Base-by-base conservation (phyloP, 345 rosid species). In the Euphorbia lathyris region DNA sequence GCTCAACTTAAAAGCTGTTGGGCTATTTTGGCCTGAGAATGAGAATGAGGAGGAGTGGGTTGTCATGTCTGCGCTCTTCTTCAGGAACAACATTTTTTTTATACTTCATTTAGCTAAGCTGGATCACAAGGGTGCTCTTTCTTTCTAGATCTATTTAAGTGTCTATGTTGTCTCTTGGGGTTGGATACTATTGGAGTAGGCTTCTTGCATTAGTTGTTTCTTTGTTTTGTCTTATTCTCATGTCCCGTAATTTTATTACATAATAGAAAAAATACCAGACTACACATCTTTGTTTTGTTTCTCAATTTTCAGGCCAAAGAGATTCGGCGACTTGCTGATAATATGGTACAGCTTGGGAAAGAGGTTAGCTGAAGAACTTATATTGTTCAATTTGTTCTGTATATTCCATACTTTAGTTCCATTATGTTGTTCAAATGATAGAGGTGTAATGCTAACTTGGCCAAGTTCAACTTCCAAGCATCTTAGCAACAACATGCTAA, bases 331-430 rank as follows among this genome's bases (percentile, higher is more conserved):
- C 86, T 94, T 55, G 98, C 97, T 14, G 97, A 94, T 77, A 87
- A 88, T 65, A 91, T 94, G 98, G 88, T 94, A 45, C 96, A 90
- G 66, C 87, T 94, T 32, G 95, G 98, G 29, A 94, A 94, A 86
- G 97, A 94, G 88, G 96, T 91, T 47, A 26, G 65, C 9, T 7
- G 25, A 20, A 3, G 0, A 45, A 19, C 11, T 56, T 58, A 9
- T 70, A n/a, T n/a, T n/a, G n/a, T n/a, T n/a, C n/a, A n/a, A 5
- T 47, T 43, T 34, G 26, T 59, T 14, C 29, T 27, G 10, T 36
- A 6, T 38, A 8, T 61, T 5, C 19, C 52, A 10, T 63, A 17
- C 32, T 40, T 3, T 7, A 19, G 22, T 42, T 38, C 26, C 26
- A 20, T n/a, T 10, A 4, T 22, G 30, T 30, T 19, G 16, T 30